These are phyloP conservation scores for Rhodotorula toruloides DNA, from an alignment of 768 basidiomycete species.

Conservation along the genomic window DNA sequence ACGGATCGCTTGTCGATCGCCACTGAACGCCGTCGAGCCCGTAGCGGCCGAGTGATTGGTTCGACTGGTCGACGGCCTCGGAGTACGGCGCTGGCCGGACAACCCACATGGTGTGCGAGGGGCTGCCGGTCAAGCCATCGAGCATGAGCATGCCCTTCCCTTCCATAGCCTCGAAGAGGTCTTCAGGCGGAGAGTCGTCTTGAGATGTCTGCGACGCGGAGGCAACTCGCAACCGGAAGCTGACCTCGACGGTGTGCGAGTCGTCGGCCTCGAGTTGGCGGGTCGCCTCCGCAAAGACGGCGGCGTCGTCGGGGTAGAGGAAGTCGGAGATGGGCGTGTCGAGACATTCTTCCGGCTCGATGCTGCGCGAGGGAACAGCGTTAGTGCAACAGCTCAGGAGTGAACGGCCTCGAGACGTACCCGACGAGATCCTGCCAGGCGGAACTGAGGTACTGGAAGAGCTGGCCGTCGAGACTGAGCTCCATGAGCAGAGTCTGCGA, in stretches of 20 bases:
- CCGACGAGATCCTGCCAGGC: slow-evolving; percentile 89
- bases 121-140: slow-evolving; percentile 77
- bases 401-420: slow-evolving; percentile 52
- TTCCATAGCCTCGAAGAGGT: slow-evolving; percentile 71
- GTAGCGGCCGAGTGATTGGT: slow-evolving; percentile 23
- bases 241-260: slow-evolving; percentile 86
- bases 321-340: slow-evolving; percentile 76
- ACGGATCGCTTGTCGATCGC: slow-evolving; percentile 47
- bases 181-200: slow-evolving; percentile 43
- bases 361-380: slow-evolving; percentile 51
- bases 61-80: slow-evolving; percentile 21
- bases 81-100: slow-evolving; percentile 35
- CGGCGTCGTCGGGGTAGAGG: slow-evolving; percentile 70
- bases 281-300: slow-evolving; percentile 80
- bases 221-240: slow-evolving; percentile 71
- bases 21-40: slow-evolving; percentile 35
- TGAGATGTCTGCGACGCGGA: slow-evolving; percentile 30
- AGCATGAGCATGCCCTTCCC: slow-evolving; percentile 98
- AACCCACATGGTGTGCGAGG: slow-evolving; percentile 80
- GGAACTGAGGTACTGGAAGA: slow-evolving; percentile 92
- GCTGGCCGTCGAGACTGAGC: slow-evolving; percentile 84
- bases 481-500: slow-evolving; percentile 95
- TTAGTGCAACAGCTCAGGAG: slow-evolving; percentile 9
- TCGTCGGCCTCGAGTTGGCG: slow-evolving; percentile 80
- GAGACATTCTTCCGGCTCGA: slow-evolving; percentile 71